These are phyloP conservation scores for Phyllosticta capitalensis DNA, from an alignment of 2,329 filamentous ascomycete genomes.

Conservation along the genomic window DNA sequence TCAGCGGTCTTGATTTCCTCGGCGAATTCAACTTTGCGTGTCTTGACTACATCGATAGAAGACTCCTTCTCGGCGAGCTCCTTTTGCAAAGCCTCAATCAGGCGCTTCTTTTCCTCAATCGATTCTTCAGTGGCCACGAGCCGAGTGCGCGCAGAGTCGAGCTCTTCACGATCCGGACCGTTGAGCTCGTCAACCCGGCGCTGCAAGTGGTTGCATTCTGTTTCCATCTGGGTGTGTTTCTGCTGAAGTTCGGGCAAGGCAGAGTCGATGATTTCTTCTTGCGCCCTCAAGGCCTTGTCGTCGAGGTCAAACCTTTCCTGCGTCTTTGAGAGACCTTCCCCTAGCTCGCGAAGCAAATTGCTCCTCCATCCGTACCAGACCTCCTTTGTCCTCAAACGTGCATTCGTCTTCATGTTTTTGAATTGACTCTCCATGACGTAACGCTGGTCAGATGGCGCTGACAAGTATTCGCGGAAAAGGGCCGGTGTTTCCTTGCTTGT, in stretches of 20 bases:
- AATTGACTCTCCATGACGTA: slow-evolving; percentile 91
- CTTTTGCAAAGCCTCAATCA: slow-evolving; percentile 56
- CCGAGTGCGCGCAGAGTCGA: slow-evolving; percentile 62
- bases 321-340: slow-evolving; percentile 68
- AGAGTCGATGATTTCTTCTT: slow-evolving; percentile 58
- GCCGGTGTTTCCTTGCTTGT: slow-evolving; percentile 85
- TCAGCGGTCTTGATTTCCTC: slow-evolving; percentile 76
- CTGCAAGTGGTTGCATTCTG: slow-evolving; percentile 59
- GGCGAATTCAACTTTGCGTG: slow-evolving; percentile 59
- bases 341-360: slow-evolving; percentile 74
- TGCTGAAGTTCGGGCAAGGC: slow-evolving; percentile 57
- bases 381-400: slow-evolving; percentile 80
- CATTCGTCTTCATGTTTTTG: slow-evolving; percentile 92
- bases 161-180: slow-evolving; percentile 70
- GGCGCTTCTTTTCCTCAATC: slow-evolving; percentile 57
- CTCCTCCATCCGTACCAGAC: slow-evolving; percentile 99
- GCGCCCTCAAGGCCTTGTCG: slow-evolving; percentile 53
- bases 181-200: slow-evolving; percentile 64
- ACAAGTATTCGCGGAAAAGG: slow-evolving; percentile 84
- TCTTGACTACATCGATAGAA: slow-evolving; percentile 51
- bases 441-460: slow-evolving; percentile 73
- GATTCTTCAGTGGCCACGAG: slow-evolving; percentile 57
- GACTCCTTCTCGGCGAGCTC: slow-evolving; percentile 59
- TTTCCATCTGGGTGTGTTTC: slow-evolving; percentile 51
- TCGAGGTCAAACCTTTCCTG: slow-evolving; percentile 69